Conservation (phyloP, 768 basidiomycete genomes). For the Baorangia bicolor region DNA sequence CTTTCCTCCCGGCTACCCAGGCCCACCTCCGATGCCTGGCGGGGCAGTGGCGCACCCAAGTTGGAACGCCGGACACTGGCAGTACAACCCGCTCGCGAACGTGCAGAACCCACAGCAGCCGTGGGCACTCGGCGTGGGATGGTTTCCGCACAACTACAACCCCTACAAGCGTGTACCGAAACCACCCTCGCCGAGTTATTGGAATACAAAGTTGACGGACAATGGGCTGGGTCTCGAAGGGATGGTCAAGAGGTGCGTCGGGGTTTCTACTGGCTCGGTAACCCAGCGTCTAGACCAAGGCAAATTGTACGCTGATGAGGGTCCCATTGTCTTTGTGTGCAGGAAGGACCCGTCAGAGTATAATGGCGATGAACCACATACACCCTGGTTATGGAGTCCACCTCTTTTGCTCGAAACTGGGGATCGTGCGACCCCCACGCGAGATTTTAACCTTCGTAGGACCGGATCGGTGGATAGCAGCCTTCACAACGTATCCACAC, state of each 20-base stretch:
- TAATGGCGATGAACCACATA: slow-evolving; percentile 43
- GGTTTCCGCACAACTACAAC: slow-evolving; percentile 40
- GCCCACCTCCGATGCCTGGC: slow-evolving; percentile 56
- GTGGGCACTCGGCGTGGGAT: slow-evolving; percentile 35
- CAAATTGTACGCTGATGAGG: slow-evolving; percentile 12
- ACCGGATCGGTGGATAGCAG: slow-evolving; percentile 22
- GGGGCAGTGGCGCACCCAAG: slow-evolving; percentile 42
- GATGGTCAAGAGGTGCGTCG: slow-evolving; percentile 59
- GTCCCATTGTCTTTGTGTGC: not conserved
- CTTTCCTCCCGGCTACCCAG: slow-evolving; percentile 37
- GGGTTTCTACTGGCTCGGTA: not conserved
- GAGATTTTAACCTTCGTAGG: slow-evolving; percentile 27
- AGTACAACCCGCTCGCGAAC: slow-evolving; percentile 43
- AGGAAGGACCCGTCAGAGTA: slow-evolving; percentile 33
- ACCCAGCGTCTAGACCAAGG: not conserved
- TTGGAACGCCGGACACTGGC: slow-evolving; percentile 58
- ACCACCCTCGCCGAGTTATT: slow-evolving; percentile 64
- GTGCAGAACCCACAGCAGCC: slow-evolving; percentile 27
- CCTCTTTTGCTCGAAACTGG: slow-evolving; percentile 36
- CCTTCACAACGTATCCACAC: slow-evolving; percentile 8
- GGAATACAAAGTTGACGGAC: slow-evolving; percentile 52
- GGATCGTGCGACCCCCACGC: slow-evolving; percentile 30
- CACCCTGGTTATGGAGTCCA: slow-evolving; percentile 78
- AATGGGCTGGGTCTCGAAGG: slow-evolving; percentile 66
- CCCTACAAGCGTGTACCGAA: slow-evolving; percentile 67